A percentile compares a stretch with the other conserved stretches of the same genome.
These are phyloP conservation scores for Aspergillus baeticus DNA, from an alignment of 495 filamentous ascomycete genomes.

Conservation along the genomic window DNA sequence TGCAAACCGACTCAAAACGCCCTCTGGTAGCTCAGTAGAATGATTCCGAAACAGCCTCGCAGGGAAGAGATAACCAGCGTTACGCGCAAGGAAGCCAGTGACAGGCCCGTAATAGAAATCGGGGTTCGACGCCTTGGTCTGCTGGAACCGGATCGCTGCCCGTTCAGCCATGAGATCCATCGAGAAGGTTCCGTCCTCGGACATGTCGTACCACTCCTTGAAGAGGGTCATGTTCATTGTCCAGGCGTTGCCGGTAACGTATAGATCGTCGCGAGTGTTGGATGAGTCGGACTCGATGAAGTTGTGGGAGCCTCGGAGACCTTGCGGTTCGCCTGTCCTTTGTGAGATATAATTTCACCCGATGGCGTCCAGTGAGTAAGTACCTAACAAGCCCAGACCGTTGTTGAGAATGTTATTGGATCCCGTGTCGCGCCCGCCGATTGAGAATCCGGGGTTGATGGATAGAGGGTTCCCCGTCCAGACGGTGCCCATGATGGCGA, in stretches of 20 bases:
- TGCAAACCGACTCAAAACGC: slow-evolving; percentile 33
- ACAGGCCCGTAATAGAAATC: slow-evolving; percentile 55
- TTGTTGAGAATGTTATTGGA: slow-evolving; percentile 33
- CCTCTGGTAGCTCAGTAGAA: slow-evolving; percentile 44
- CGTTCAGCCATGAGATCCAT: slow-evolving; percentile 39
- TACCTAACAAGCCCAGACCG: slow-evolving; percentile 28
- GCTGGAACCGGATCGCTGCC: slow-evolving; percentile 38
- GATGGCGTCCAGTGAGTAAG: not conserved
- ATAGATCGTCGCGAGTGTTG: slow-evolving; percentile 52
- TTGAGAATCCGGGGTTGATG: slow-evolving; percentile 39
- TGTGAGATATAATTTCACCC: too few species aligned
- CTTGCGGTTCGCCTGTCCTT: slow-evolving; percentile 33
- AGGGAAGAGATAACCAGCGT: slow-evolving; percentile 48
- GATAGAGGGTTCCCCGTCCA: slow-evolving; percentile 48
- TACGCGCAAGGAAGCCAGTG: slow-evolving; percentile 43
- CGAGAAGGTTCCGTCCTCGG: slow-evolving; percentile 32
- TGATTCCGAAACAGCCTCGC: slow-evolving; percentile 47
- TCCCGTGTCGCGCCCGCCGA: slow-evolving; percentile 30
- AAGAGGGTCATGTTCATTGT: slow-evolving; percentile 45
- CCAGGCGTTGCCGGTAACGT: slow-evolving; percentile 43
- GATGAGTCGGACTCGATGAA: slow-evolving; percentile 58
- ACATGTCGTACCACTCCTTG: slow-evolving; percentile 37
- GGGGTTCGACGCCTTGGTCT: slow-evolving; percentile 50
- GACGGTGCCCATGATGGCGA: slow-evolving; percentile 50
- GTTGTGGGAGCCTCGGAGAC: slow-evolving; percentile 54